Conservation (phyloP, 2,329 filamentous ascomycete species). For the Apiospora hydei region DNA sequence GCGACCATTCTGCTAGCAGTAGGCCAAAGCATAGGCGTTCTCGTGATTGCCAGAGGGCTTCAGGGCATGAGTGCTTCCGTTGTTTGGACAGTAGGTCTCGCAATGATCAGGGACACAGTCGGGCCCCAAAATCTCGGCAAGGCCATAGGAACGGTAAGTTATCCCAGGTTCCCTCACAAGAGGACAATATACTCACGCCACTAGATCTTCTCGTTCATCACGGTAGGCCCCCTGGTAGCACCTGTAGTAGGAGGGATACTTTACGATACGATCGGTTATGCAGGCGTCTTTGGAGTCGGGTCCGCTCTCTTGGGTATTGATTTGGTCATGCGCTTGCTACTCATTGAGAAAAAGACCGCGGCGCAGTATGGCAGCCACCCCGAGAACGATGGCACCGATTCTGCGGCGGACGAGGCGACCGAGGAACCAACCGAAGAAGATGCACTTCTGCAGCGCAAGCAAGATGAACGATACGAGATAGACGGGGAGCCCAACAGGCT, state of each 20-base stretch:
- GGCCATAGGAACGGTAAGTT: constrained; percentile 62
- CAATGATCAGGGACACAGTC: constrained; percentile 67
- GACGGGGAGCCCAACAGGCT: constrained; percentile 47
- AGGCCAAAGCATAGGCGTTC: constrained; percentile 53
- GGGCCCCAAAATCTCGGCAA: constrained; percentile 62
- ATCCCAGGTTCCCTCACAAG: background rate
- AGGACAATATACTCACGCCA: constrained; percentile 21
- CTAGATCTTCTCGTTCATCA: constrained; percentile 65
- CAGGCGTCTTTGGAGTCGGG: constrained; percentile 64
- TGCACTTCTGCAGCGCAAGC: constrained; percentile 47
- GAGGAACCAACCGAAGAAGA: constrained; percentile 45
- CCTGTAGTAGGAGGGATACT: constrained; percentile 67
- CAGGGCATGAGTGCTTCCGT: constrained; percentile 65
- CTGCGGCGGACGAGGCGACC: constrained; percentile 32
- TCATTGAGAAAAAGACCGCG: constrained; percentile 70
- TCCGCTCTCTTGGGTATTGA: constrained; percentile 63
- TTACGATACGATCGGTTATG: constrained; percentile 64
- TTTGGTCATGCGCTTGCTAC: constrained; percentile 63
- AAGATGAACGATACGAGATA: constrained; percentile 50
- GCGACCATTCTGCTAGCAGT: constrained; percentile 63
- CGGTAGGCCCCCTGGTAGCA: constrained; percentile 61
- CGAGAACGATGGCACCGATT: constrained; percentile 33
- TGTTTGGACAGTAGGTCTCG: constrained; percentile 62
- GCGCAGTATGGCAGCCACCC: constrained; percentile 46
- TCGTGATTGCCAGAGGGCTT: constrained; percentile 60